Conservation (phyloP, 148 eudicot genomes). For the Chenopodium berlandieri region DNA sequence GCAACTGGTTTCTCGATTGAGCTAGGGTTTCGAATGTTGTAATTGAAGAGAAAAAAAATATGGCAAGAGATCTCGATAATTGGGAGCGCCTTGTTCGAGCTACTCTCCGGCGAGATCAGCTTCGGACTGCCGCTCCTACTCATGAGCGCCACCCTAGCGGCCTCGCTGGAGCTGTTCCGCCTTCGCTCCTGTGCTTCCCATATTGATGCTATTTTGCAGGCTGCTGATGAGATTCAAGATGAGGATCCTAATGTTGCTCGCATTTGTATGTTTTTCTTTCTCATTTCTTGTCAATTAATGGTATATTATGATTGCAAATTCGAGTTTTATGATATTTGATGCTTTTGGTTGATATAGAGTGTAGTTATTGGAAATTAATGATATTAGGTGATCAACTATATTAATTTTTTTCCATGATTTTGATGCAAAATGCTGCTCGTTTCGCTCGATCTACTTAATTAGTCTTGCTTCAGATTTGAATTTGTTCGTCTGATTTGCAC, state of each 20-base stretch:
- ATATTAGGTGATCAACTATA: too few species aligned
- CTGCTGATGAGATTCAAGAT: conserved; percentile 86
- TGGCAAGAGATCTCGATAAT: conserved; percentile 68
- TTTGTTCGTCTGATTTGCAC: too few species aligned
- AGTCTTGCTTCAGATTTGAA: too few species aligned
- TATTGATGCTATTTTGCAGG: conserved; percentile 77
- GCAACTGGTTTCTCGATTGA: neutral
- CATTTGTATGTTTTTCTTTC: too few species aligned
- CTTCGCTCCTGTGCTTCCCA: conserved; percentile 66
- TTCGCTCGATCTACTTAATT: too few species aligned
- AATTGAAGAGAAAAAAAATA: neutral
- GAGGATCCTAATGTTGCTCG: conserved; percentile 53
- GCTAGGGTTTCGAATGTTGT: conserved; percentile 20
- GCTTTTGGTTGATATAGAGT: too few species aligned
- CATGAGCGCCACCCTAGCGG: conserved; percentile 66
- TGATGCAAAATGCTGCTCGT: too few species aligned
- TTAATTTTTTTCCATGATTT: too few species aligned
- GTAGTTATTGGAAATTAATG: neutral
- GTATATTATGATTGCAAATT: too few species aligned
- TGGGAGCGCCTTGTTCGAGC: conserved; percentile 87
- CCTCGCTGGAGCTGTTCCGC: conserved; percentile 79
- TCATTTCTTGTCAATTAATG: too few species aligned
- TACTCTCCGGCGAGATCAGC: conserved; percentile 68
- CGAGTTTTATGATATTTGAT: too few species aligned
- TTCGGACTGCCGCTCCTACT: conserved; percentile 52